phyloP scores from a whole-genome alignment of 1,284 basidiomycete species.

The Cerioporus squamosus region DNA sequence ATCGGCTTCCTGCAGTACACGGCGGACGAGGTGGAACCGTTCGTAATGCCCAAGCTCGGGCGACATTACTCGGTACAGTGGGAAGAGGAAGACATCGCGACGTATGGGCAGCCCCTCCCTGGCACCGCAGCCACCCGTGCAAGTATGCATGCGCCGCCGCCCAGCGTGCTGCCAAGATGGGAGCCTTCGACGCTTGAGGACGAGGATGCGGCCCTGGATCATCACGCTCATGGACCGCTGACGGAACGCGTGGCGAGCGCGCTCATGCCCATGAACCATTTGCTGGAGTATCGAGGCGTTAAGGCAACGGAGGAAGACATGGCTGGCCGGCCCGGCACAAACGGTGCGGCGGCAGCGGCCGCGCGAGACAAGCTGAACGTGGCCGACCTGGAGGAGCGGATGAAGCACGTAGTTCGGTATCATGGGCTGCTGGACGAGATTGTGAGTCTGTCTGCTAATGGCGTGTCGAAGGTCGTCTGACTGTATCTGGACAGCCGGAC shows the following conservation, averaged over 20 bases:
- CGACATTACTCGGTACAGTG: conserved; percentile 89
- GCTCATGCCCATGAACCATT: conserved; percentile 68
- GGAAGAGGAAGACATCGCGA: conserved; percentile 85
- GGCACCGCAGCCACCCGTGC: conserved; percentile 41
- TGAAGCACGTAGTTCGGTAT: conserved; percentile 73
- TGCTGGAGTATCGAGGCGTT: conserved; percentile 70
- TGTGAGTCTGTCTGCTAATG: conserved; percentile 42
- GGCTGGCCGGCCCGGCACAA: conserved; percentile 77
- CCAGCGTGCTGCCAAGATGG: conserved; percentile 62
- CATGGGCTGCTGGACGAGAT: conserved; percentile 65
- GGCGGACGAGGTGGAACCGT: conserved; percentile 88
- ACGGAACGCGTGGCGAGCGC: conserved; percentile 84
- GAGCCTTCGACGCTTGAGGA: conserved; percentile 75
- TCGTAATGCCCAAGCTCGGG: conserved; percentile 85
- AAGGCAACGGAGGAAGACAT: conserved; percentile 83
- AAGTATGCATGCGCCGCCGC: conserved; percentile 33
- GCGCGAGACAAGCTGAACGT: conserved; percentile 75
- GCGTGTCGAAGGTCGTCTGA: background rate
- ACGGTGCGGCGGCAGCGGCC: conserved; percentile 72
- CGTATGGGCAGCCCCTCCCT: conserved; percentile 49
- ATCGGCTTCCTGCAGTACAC: conserved; percentile 87
- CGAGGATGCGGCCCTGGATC: conserved; percentile 64
- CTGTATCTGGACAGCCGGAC: conserved; percentile 60
- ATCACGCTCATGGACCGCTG: conserved; percentile 77
- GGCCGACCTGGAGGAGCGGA: conserved; percentile 68